Evolutionary conservation across 257 asterid species (phyloP).

Genomic region (Hygrophila difformis): DNA sequence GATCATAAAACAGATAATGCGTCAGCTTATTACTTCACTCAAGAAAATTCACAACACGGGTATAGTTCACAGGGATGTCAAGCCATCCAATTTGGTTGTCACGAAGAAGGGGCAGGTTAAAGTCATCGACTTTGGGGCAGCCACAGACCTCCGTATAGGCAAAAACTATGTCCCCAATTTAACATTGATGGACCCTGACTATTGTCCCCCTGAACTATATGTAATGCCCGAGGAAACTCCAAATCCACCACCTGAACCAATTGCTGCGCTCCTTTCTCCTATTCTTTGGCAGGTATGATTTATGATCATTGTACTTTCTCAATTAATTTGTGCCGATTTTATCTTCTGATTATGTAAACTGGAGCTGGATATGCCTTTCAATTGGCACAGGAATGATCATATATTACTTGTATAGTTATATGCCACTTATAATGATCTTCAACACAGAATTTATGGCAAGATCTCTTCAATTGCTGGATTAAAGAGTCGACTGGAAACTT

Average conservation of each 20-base stretch:
- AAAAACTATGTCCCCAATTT: slow-evolving; percentile 77
- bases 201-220: slow-evolving; percentile 94
- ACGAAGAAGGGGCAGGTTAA: slow-evolving; percentile 85
- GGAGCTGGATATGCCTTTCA: too few relatives aligned
- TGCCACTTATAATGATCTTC: too few relatives aligned
- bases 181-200: slow-evolving; percentile 86
- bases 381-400: too few relatives aligned
- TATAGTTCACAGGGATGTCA: slow-evolving; percentile 90
- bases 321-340: neutral
- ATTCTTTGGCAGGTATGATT: slow-evolving; percentile 70
- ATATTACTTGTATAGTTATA: too few relatives aligned
- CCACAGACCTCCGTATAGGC: slow-evolving; percentile 93
- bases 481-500: too few relatives aligned
- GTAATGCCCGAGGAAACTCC: slow-evolving; percentile 99
- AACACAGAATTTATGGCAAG: too few relatives aligned
- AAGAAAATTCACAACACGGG: slow-evolving; percentile 84
- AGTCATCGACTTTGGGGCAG: slow-evolving; percentile 94
- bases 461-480: too few relatives aligned
- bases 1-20: slow-evolving; percentile 86
- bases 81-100: slow-evolving; percentile 93
- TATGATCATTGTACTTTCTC: neutral
- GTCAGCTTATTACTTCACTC: slow-evolving; percentile 82
- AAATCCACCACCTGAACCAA: slow-evolving; percentile 91
- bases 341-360: too few relatives aligned
- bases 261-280: slow-evolving; percentile 90